phyloP scores from a whole-genome alignment of 768 basidiomycete genomes.

The Amyloporia xantha region DNA sequence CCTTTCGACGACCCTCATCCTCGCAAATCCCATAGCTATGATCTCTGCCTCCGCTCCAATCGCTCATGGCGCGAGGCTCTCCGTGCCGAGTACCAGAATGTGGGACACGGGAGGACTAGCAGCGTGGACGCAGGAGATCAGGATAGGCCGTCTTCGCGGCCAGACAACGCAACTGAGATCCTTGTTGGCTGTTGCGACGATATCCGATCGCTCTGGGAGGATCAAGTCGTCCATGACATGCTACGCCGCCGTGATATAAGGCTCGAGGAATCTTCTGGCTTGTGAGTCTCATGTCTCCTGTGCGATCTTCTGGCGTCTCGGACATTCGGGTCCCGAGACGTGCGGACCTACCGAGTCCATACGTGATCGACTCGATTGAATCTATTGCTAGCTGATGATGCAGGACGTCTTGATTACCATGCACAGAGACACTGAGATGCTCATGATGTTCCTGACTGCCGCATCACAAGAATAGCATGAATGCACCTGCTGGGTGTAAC shows the following conservation, averaged over 20 bases:
- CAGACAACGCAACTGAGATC: conserved; percentile 40
- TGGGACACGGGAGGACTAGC: neutral
- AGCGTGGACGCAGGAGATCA: conserved; percentile 27
- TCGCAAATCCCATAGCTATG: conserved; percentile 7
- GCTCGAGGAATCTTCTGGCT: conserved; percentile 59
- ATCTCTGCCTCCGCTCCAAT: conserved; percentile 21
- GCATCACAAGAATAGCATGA: no score
- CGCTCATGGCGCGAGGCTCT: conserved; percentile 17
- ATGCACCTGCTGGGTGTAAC: no score
- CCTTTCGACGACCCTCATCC: conserved; percentile 1
- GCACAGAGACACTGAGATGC: no score
- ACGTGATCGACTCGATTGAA: no score
- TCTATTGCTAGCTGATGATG: no score
- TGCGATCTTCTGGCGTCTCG: no score
- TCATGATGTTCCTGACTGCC: no score
- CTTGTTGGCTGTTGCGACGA: conserved; percentile 59
- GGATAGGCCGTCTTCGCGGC: conserved; percentile 9
- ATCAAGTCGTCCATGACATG: conserved; percentile 43
- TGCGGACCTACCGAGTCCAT: no score
- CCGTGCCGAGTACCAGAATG: conserved; percentile 4
- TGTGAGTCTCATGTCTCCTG: conserved; percentile 37
- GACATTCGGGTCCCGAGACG: no score
- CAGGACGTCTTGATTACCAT: no score
- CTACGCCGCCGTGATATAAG: conserved; percentile 41
- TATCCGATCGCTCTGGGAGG: conserved; percentile 56